phyloP scores from a whole-genome alignment of 2,329 filamentous ascomycete species.

The Paracoccidioides lutzii region DNA sequence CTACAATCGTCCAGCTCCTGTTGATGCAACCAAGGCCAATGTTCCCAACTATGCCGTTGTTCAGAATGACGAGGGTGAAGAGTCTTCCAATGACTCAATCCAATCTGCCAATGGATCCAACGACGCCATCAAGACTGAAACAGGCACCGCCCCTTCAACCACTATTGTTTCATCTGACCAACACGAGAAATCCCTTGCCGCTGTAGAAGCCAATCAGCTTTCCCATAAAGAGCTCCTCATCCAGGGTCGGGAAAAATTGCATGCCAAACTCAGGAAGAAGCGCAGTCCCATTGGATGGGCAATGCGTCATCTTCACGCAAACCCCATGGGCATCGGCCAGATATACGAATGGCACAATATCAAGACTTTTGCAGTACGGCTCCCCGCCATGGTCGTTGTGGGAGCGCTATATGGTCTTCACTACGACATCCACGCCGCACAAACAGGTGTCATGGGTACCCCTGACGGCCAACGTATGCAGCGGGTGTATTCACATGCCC shows the following conservation, averaged over 20 bases:
- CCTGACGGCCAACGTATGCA: conserved; percentile 62
- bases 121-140: conserved; percentile 18
- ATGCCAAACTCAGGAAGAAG: conserved; percentile 50
- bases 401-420: conserved; percentile 59
- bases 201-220: conserved; percentile 38
- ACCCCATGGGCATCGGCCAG: conserved; percentile 58
- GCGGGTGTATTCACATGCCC: conserved; percentile 50
- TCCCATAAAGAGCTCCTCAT: conserved; percentile 51
- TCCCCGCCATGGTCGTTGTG: conserved; percentile 54
- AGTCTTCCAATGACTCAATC: conserved; percentile 24
- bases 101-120: conserved; percentile 13
- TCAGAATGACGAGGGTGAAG: conserved; percentile 47
- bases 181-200: conserved; percentile 31
- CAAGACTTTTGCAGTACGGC: conserved; percentile 46
- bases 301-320: conserved; percentile 62
- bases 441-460: conserved; percentile 56
- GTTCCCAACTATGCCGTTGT: conserved; percentile 69
- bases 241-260: conserved; percentile 44
- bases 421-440: conserved; percentile 71
- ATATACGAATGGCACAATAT: conserved; percentile 66
- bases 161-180: conserved; percentile 16
- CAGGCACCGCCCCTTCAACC: conserved; percentile 11
- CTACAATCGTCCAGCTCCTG: conserved; percentile 45
- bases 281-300: conserved; percentile 67
- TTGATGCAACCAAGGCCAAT: conserved; percentile 40